A percentile compares a stretch with the other conserved stretches of the same genome.
Conservation (phyloP, 202 grass and related monocot genomes). For the Dendrocalamus latiflorus region DNA sequence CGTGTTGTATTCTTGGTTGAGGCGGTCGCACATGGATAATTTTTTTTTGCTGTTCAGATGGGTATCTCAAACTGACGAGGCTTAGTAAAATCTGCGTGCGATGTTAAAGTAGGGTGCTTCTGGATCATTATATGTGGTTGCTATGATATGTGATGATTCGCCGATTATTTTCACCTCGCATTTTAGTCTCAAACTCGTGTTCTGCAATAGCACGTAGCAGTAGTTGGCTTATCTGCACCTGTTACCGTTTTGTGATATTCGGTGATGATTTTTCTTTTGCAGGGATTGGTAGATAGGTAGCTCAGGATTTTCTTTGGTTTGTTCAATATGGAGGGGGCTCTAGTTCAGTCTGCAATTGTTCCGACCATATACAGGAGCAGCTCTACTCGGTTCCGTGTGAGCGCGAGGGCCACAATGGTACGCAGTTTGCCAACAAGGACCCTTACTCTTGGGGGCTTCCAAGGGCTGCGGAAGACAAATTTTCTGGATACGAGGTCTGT, state of each 20-base stretch:
- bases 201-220: neutral
- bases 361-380: slow-evolving; percentile 39
- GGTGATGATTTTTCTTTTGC: neutral
- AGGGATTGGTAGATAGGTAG: neutral
- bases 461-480: too few relatives aligned
- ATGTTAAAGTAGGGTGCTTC: too few relatives aligned
- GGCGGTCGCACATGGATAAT: too few relatives aligned
- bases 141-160: neutral
- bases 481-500: too few relatives aligned
- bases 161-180: neutral
- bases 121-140: neutral
- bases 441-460: slow-evolving; percentile 47
- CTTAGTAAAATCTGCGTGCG: too few relatives aligned
- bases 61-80: too few relatives aligned
- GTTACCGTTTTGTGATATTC: neutral
- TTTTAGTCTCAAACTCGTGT: neutral
- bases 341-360: slow-evolving; percentile 72
- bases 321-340: slow-evolving; percentile 57
- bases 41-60: too few relatives aligned
- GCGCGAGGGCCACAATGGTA: slow-evolving; percentile 43
- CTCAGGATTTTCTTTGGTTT: neutral
- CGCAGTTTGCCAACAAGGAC: slow-evolving; percentile 39
- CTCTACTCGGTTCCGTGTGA: slow-evolving; percentile 15
- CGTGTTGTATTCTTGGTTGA: too few relatives aligned
- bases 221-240: neutral